These are phyloP conservation scores for Penicillium nucicola DNA, from an alignment of 495 filamentous ascomycete genomes.

Conservation along the genomic window DNA sequence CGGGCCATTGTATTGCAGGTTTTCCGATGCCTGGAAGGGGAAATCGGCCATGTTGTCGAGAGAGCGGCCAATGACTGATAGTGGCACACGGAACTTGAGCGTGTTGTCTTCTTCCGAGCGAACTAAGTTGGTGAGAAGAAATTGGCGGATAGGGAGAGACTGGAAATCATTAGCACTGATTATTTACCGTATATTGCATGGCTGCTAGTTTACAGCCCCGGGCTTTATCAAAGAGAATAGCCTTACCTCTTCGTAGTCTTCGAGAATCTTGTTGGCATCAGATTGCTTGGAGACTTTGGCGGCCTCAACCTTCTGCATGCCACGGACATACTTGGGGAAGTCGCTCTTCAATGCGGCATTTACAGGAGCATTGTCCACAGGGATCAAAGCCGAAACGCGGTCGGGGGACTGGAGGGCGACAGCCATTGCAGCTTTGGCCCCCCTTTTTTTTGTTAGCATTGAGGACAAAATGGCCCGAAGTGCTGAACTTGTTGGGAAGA, in stretches of 20 bases:
- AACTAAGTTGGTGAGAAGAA: constrained; percentile 86
- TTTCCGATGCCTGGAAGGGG: constrained; percentile 62
- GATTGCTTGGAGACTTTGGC: constrained; percentile 58
- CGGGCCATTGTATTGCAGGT: constrained; percentile 63
- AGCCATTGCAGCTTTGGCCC: constrained; percentile 92
- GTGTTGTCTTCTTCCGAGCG: constrained; percentile 42
- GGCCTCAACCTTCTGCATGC: constrained; percentile 76
- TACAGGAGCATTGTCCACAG: constrained; percentile 91
- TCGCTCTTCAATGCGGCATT: constrained; percentile 69
- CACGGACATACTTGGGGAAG: constrained; percentile 79
- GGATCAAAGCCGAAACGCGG: constrained; percentile 64
- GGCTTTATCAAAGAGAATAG: background rate
- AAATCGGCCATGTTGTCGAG: constrained; percentile 75
- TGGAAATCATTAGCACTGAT: constrained; percentile 21
- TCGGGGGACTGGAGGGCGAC: constrained; percentile 69
- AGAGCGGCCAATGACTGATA: constrained; percentile 52
- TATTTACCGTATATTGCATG: background rate
- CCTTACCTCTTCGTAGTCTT: constrained; percentile 68
- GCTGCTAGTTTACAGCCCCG: background rate
- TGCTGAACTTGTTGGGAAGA: too few species aligned
- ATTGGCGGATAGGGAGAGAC: constrained; percentile 78
- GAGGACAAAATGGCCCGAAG: too few species aligned
- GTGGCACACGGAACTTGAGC: constrained; percentile 58
- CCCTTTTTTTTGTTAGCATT: constrained; percentile 47
- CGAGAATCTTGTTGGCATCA: constrained; percentile 78